Percentiles rank a stretch among this genome's conserved stretches.
Evolutionary conservation across 2,329 filamentous ascomycete genomes (phyloP).

Genomic region (Colletotrichum shisoi): DNA sequence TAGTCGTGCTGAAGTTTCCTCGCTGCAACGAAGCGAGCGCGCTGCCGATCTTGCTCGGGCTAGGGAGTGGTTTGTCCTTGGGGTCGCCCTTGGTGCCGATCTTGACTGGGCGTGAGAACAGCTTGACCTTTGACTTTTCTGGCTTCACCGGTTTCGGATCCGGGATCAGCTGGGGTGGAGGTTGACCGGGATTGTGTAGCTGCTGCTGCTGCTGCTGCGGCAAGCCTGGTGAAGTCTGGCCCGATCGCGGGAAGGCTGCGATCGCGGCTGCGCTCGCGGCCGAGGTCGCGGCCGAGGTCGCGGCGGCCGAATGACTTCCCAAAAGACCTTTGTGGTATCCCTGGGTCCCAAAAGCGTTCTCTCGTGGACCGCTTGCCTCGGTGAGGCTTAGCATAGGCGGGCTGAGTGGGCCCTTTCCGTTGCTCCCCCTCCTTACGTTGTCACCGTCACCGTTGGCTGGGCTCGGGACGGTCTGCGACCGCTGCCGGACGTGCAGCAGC

Average conservation of each 20-base stretch:
- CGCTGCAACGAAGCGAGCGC: conserved; percentile 71
- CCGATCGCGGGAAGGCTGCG: conserved; percentile 74
- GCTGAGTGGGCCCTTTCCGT: conserved; percentile 61
- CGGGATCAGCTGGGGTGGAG: conserved; percentile 50
- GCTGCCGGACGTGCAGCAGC: conserved; percentile 70
- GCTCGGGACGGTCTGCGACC: conserved; percentile 76
- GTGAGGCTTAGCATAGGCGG: conserved; percentile 71
- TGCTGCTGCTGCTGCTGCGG: conserved; percentile 48
- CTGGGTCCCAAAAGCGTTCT: conserved; percentile 60
- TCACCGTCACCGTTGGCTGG: conserved; percentile 44
- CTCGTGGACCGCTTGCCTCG: conserved; percentile 69
- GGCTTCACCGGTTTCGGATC: conserved; percentile 66
- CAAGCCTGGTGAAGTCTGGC: conserved; percentile 58
- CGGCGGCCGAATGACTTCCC: conserved; percentile 68
- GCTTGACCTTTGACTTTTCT: conserved; percentile 80
- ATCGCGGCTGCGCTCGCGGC: conserved; percentile 79
- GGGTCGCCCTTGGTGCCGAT: conserved; percentile 74
- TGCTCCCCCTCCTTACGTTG: conserved; percentile 53
- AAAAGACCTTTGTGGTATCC: conserved; percentile 69
- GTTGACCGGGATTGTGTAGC: conserved; percentile 49
- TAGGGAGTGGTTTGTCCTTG: conserved; percentile 73
- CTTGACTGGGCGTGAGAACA: conserved; percentile 80
- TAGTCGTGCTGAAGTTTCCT: conserved; percentile 75
- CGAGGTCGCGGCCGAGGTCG: conserved; percentile 75
- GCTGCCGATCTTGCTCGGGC: conserved; percentile 74